Percentiles rank a stretch among this genome's conserved stretches.
phyloP scores from a whole-genome alignment of 331 rosid species.

The Stylosanthes scabra region DNA sequence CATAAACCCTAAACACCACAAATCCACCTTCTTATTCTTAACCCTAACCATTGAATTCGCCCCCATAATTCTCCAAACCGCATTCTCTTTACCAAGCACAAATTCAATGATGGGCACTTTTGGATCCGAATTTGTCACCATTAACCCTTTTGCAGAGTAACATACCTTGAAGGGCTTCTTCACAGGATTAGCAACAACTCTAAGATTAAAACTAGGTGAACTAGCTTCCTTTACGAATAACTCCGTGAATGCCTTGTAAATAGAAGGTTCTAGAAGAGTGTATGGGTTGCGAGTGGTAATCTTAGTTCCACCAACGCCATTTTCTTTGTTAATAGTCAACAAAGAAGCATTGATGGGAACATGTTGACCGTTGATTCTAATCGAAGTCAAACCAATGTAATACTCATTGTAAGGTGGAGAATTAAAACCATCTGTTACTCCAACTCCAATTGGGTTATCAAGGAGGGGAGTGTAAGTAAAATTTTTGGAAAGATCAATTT shows the following conservation, averaged over 20 bases:
- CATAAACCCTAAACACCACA: slow-evolving; percentile 47
- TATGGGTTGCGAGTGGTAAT: slow-evolving; percentile 40
- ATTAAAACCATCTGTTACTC: slow-evolving; percentile 16
- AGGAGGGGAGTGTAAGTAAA: slow-evolving; percentile 48
- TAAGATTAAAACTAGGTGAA: slow-evolving; percentile 41
- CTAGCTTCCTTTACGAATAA: slow-evolving; percentile 11
- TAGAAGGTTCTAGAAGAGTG: slow-evolving; percentile 1
- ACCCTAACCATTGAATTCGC: slow-evolving; percentile 56
- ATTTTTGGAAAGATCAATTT: slow-evolving; percentile 43
- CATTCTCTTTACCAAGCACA: slow-evolving; percentile 33
- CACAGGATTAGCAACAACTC: background rate
- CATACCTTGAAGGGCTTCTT: slow-evolving; percentile 29
- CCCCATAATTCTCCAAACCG: slow-evolving; percentile 47
- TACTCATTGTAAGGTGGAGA: slow-evolving; percentile 29
- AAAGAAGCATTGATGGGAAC: slow-evolving; percentile 40
- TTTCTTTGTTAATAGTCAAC: slow-evolving; percentile 12
- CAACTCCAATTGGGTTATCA: slow-evolving; percentile 11
- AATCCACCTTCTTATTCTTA: slow-evolving; percentile 19
- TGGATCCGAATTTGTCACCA: too few species aligned
- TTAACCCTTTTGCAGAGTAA: too few species aligned
- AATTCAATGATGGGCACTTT: slow-evolving; percentile 43
- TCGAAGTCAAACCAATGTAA: slow-evolving; percentile 35
- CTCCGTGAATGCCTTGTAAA: background rate
- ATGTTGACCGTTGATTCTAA: background rate
- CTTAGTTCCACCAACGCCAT: slow-evolving; percentile 45